These are phyloP conservation scores for Plectranthus barbatus DNA, from an alignment of 257 asterid genomes.

Conservation along the genomic window DNA sequence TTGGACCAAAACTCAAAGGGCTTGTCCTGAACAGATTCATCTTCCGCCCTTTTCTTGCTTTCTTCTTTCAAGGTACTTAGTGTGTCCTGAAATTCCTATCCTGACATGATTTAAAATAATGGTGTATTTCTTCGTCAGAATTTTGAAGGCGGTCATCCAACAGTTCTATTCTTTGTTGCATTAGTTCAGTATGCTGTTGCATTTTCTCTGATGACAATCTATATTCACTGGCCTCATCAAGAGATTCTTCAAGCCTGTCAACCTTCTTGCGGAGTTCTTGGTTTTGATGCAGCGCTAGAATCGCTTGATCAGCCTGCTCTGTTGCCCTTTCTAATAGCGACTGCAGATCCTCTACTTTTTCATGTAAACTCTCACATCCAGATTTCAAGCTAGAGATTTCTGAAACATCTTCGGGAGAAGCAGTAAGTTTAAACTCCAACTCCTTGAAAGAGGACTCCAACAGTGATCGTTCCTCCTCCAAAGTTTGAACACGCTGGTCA, in stretches of 20 bases:
- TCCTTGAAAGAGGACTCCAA: constrained; percentile 58
- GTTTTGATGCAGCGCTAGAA: constrained; percentile 71
- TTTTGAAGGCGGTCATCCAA: constrained; percentile 76
- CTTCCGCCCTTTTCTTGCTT: constrained; percentile 40
- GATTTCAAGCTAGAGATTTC: constrained; percentile 45
- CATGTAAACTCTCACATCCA: constrained; percentile 60
- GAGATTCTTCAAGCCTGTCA: constrained; percentile 75
- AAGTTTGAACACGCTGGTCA: constrained; percentile 47
- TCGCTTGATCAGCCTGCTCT: constrained; percentile 69
- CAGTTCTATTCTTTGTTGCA: constrained; percentile 74
- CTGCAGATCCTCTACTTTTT: constrained; percentile 72
- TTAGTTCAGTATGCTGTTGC: constrained; percentile 61
- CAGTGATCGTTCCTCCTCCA: constrained; percentile 62
- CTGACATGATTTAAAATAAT: constrained; percentile 65
- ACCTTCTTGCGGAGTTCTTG: constrained; percentile 80
- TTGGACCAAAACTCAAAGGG: constrained; percentile 79
- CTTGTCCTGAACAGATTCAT: constrained; percentile 45
- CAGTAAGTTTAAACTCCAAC: constrained; percentile 58
- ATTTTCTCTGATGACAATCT: constrained; percentile 72
- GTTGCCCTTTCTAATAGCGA: constrained; percentile 57
- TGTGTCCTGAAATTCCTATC: constrained; percentile 86
- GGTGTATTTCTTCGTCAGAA: constrained; percentile 80
- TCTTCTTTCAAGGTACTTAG: constrained; percentile 58
- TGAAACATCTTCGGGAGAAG: constrained; percentile 65
- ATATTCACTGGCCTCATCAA: constrained; percentile 62